A percentile compares a stretch with the other conserved stretches of the same genome.
phyloP scores from a whole-genome alignment of 2,329 filamentous ascomycete genomes.

The Simplicillium sp. region DNA sequence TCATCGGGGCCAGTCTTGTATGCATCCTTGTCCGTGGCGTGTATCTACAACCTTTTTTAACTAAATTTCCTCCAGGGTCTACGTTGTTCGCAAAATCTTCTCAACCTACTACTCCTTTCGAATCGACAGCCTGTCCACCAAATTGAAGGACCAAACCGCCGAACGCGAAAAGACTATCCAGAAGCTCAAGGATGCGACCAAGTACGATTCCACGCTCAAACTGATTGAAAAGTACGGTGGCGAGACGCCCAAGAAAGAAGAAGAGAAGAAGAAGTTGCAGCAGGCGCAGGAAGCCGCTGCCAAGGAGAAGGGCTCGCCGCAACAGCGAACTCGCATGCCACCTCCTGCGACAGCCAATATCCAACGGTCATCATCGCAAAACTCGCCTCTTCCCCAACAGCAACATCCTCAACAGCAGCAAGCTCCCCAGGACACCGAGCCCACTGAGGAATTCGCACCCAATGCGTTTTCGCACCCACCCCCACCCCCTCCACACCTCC shows the following conservation, averaged over 20 bases:
- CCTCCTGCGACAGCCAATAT: slow-evolving; percentile 58
- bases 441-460: slow-evolving; percentile 60
- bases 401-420: neutral
- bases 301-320: slow-evolving; percentile 10
- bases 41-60: too few relatives aligned
- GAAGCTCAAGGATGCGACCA: slow-evolving; percentile 88
- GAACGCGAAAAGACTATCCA: slow-evolving; percentile 84
- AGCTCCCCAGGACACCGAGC: slow-evolving; percentile 13
- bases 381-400: slow-evolving; percentile 16
- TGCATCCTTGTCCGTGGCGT: slow-evolving; percentile 19
- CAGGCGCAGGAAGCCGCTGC: slow-evolving; percentile 5
- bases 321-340: slow-evolving; percentile 35
- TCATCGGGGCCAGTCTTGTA: slow-evolving; percentile 71
- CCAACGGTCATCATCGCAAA: slow-evolving; percentile 26
- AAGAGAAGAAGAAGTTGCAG: slow-evolving; percentile 13
- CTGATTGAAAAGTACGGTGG: slow-evolving; percentile 90
- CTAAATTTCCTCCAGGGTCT: slow-evolving; percentile 56
- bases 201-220: slow-evolving; percentile 89
- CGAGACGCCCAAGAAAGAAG: slow-evolving; percentile 37
- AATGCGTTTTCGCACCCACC: slow-evolving; percentile 48
- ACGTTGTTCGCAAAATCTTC: slow-evolving; percentile 56
- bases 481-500: slow-evolving; percentile 10
- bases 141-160: slow-evolving; percentile 65
- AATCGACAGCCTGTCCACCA: slow-evolving; percentile 56
- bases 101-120: slow-evolving; percentile 73